A percentile compares a stretch with the other conserved stretches of the same genome.
Conservation (phyloP, 179 eudicot species). For the Spinacia oleracea region DNA sequence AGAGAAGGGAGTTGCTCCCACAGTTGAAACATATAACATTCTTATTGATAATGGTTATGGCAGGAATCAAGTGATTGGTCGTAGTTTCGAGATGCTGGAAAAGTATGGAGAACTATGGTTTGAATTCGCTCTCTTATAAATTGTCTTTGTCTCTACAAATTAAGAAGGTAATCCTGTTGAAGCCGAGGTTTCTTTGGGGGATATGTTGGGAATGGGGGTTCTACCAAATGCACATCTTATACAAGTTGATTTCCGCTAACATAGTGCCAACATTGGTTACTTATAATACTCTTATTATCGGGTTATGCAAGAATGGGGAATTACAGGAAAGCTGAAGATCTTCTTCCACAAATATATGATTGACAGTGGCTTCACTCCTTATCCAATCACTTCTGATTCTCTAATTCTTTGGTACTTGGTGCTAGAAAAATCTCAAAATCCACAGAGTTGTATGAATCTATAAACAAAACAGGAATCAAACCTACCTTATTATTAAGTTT, state of each 20-base stretch:
- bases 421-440: slow-evolving; percentile 45
- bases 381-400: slow-evolving; percentile 66
- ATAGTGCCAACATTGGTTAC: slow-evolving; percentile 65
- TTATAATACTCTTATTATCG: slow-evolving; percentile 66
- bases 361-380: slow-evolving; percentile 53
- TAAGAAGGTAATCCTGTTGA: slow-evolving; percentile 63
- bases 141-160: slow-evolving; percentile 65
- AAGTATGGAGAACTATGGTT: slow-evolving; percentile 54
- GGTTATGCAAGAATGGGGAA: slow-evolving; percentile 64
- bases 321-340: slow-evolving; percentile 63
- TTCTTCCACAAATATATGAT: slow-evolving; percentile 40
- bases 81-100: slow-evolving; percentile 64
- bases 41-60: slow-evolving; percentile 75
- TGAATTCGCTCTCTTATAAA: slow-evolving; percentile 69
- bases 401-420: slow-evolving; percentile 54
- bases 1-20: slow-evolving; percentile 50
- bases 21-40: slow-evolving; percentile 62
- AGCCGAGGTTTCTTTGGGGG: slow-evolving; percentile 58
- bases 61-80: slow-evolving; percentile 43
- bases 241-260: slow-evolving; percentile 65
- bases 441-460: slow-evolving; percentile 51
- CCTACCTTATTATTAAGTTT: slow-evolving; percentile 70
- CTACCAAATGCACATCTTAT: slow-evolving; percentile 54
- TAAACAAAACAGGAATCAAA: slow-evolving; percentile 57
- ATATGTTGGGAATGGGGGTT: slow-evolving; percentile 62